Evolutionary conservation across 306 rosid species (phyloP), one percentile per base, ranked within the genome.

Genomic region (Malus sylvestris): DNA sequence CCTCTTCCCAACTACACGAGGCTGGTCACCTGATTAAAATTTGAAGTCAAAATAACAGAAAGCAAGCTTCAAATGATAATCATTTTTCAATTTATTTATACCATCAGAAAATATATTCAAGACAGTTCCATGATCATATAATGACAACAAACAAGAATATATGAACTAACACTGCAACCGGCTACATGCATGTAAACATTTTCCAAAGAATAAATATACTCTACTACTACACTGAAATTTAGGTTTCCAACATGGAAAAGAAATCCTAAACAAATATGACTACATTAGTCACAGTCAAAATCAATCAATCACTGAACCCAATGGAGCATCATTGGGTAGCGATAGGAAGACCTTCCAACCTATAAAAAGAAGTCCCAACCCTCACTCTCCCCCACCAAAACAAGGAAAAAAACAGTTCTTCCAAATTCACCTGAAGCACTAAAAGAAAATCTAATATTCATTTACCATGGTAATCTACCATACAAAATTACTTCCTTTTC

Each of bases 1-100:
- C 84, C 97, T 82, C 85, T 89, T 91, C 80, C 93, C 91, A 64
- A 88, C 94, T 69, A 76, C 97, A 75, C 89, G 94, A 82, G 93
- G 97, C 87, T 82, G 85, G 78, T 66, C 74, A 78, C 92, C 97
- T 91, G 79, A 79, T 59, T 52, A 44, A 79, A 68, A 72, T 63
- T 76, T 75, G 42, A 82, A 69, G 63, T 63, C 68, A 84, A 57
- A 80, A 60, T 16, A 57, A 9, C 73, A 62, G 33, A 80, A 80
- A 55, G 66, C 74, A 67, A 58, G 53, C 71, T 65, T 71, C 71
- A 74, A 33, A 80, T 13, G 46, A 60, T 27, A n/a, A 67, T 44
- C 23, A 58, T 58, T 65, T 76, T 55, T 42, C 52, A 22, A 58
- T 32, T 44, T 16, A 76, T 46, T 16, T 68, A 42, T 25, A 57